Conservation (phyloP, 139 green algal genomes). For the Gonium pectorale region DNA sequence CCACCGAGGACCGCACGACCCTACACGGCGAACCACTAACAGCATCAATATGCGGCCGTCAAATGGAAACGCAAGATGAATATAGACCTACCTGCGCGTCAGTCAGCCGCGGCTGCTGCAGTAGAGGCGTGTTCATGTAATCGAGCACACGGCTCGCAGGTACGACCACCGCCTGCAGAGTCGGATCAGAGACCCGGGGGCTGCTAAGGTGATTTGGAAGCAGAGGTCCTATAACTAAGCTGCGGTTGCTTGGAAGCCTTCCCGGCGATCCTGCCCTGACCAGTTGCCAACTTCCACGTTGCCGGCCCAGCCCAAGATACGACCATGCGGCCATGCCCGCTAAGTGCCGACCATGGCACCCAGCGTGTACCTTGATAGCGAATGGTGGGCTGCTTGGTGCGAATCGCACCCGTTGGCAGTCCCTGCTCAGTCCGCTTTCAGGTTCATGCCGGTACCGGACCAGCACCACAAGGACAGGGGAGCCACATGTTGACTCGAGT, state of each 20-base stretch:
- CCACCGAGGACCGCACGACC: background rate
- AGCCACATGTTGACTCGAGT: conserved; percentile 10
- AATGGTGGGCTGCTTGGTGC: background rate
- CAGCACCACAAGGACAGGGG: conserved; percentile 2
- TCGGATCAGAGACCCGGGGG: no score
- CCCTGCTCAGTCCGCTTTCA: background rate
- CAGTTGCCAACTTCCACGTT: no score
- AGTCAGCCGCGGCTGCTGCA: background rate
- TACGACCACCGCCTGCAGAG: conserved; percentile 1
- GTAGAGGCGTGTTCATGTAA: background rate
- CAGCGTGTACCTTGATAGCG: conserved; percentile 19
- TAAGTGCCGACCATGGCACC: no score
- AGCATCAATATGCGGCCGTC: no score
- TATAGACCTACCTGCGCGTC: background rate
- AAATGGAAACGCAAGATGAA: no score
- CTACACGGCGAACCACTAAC: no score
- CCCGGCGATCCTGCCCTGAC: no score
- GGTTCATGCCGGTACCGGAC: conserved; percentile 3
- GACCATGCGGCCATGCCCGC: no score
- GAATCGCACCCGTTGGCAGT: conserved; percentile 8
- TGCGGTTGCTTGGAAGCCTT: no score
- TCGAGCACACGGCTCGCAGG: background rate
- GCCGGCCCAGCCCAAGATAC: no score
- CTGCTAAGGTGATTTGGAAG: no score
- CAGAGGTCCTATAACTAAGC: no score